phyloP scores from a whole-genome alignment of 2,329 filamentous ascomycete genomes.

The Hypoxylon sp. region DNA sequence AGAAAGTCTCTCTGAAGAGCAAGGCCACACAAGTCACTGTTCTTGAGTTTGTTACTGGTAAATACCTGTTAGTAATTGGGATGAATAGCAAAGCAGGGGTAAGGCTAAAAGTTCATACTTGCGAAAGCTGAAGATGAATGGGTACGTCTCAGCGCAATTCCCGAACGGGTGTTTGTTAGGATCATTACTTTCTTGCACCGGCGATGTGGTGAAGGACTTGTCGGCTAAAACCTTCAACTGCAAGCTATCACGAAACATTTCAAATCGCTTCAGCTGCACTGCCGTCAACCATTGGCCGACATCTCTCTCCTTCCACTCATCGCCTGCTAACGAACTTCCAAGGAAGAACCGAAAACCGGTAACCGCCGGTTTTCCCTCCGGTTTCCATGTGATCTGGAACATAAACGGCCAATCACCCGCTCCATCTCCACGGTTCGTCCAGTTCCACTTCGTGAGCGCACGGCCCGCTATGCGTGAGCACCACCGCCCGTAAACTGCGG shows the following conservation, averaged over 20 bases:
- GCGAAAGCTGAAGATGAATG: conserved; percentile 19
- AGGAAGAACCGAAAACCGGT: background rate
- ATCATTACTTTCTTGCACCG: background rate
- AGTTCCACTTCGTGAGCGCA: background rate
- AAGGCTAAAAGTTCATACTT: background rate
- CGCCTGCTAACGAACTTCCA: background rate
- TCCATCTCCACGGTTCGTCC: background rate
- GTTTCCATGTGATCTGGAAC: background rate
- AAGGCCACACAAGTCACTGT: too few species aligned
- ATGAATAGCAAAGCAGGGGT: too few species aligned
- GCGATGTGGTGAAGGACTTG: background rate
- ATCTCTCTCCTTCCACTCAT: background rate
- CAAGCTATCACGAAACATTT: background rate
- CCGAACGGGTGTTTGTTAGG: background rate
- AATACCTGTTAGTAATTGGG: too few species aligned
- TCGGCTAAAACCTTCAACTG: background rate
- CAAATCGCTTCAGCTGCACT: background rate
- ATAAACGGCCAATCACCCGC: background rate
- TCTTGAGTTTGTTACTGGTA: too few species aligned
- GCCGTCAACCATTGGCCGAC: background rate
- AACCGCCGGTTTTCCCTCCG: background rate
- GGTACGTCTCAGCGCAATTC: conserved; percentile 3
- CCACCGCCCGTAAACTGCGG: conserved; percentile 30
- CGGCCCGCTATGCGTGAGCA: conserved; percentile 5
- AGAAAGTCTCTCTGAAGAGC: too few species aligned